phyloP scores from a whole-genome alignment of 148 eudicot genomes.

The Chenopodium berlandieri region DNA sequence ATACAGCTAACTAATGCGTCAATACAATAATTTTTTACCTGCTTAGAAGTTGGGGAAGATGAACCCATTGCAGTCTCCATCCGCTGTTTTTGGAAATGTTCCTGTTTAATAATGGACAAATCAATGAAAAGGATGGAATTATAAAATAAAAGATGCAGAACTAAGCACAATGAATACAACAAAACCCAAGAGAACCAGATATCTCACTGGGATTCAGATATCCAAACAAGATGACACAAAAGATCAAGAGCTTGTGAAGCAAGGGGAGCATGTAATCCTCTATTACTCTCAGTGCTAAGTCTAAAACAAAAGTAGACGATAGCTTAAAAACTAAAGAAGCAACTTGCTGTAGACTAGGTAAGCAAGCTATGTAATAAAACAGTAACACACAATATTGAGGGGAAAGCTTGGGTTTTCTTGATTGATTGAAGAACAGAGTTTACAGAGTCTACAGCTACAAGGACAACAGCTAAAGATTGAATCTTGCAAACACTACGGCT shows the following conservation, averaged over 20 bases:
- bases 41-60: conserved; percentile 65
- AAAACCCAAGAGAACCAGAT: neutral
- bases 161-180: neutral
- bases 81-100: conserved; percentile 79
- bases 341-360: no score
- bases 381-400: no score
- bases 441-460: no score
- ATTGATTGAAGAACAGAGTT: no score
- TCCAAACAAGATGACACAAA: neutral
- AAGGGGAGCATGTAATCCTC: neutral
- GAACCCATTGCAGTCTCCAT: conserved; percentile 82
- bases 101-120: conserved; percentile 36
- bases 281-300: no score
- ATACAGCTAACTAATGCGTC: neutral
- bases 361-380: no score
- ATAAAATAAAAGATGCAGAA: neutral
- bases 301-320: no score
- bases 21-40: conserved; percentile 35
- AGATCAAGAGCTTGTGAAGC: neutral
- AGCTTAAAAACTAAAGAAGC: no score
- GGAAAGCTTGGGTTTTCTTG: no score
- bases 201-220: neutral
- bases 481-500: no score
- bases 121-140: neutral
- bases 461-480: no score